phyloP scores from a whole-genome alignment of 164 flowering plant species.

The Nymphaea thermarum region DNA sequence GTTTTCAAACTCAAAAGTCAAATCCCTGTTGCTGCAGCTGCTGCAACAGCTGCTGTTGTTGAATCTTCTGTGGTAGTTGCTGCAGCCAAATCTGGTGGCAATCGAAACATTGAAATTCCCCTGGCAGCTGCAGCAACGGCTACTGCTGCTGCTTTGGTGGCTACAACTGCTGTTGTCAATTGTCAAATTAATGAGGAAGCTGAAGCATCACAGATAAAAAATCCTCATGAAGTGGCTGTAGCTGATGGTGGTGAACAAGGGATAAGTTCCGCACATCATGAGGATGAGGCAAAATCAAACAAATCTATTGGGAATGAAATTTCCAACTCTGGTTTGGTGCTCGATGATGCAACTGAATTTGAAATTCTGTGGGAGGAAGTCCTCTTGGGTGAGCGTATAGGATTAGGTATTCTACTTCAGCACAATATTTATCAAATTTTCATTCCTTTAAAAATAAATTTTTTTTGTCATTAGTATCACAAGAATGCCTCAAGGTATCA shows the following conservation, averaged over 20 bases:
- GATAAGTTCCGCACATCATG: conserved; percentile 28
- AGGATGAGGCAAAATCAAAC: conserved; percentile 67
- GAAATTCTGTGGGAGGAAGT: conserved; percentile 96
- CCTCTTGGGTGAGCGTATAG: conserved; percentile 90
- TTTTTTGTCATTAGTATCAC: not conserved
- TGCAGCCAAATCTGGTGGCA: conserved; percentile 50
- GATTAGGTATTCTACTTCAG: conserved; percentile 54
- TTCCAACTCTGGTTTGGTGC: conserved; percentile 44
- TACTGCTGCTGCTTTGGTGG: conserved; percentile 82
- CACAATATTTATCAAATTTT: not conserved
- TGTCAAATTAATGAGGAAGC: conserved; percentile 33
- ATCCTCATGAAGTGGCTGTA: not conserved
- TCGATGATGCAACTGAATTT: conserved; percentile 86
- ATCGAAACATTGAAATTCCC: conserved; percentile 49
- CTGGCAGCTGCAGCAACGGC: conserved; percentile 90
- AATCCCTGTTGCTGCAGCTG: conserved; percentile 79
- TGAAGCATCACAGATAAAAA: conserved; percentile 1
- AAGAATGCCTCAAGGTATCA: not conserved
- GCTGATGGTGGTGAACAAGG: conserved; percentile 24
- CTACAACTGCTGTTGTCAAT: conserved; percentile 71
- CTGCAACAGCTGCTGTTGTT: conserved; percentile 83
- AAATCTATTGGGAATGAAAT: conserved; percentile 60
- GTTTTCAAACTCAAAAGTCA: conserved; percentile 30
- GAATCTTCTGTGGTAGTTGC: conserved; percentile 92
- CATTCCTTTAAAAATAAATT: no score